Percentiles rank a stretch among this genome's conserved stretches.
phyloP scores from a whole-genome alignment of 495 filamentous ascomycete species.

The Penicillium turbatum region DNA sequence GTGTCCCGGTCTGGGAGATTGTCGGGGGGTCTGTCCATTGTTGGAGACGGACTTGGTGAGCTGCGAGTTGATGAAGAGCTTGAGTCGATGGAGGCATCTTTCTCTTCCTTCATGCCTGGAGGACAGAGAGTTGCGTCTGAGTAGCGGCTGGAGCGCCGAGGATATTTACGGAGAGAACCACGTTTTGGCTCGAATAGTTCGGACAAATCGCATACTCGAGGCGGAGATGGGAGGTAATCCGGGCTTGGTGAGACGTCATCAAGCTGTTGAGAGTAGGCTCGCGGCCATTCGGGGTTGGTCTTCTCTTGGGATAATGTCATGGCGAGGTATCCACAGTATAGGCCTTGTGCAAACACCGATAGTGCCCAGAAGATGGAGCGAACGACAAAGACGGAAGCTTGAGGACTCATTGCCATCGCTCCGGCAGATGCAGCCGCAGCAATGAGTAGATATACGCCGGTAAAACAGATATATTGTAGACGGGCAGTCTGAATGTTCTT shows the following conservation, averaged over 20 bases:
- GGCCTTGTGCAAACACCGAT: constrained; percentile 33
- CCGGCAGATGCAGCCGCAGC: constrained; percentile 30
- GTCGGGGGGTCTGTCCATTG: not conserved
- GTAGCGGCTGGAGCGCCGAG: constrained; percentile 33
- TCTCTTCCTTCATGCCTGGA: constrained; percentile 21
- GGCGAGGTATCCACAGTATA: constrained; percentile 32
- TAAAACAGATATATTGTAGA: constrained; percentile 12
- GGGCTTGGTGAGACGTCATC: constrained; percentile 21
- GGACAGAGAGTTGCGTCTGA: constrained; percentile 35
- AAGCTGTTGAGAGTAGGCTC: constrained; percentile 28
- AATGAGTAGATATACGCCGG: constrained; percentile 29
- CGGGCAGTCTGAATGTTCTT: constrained; percentile 20
- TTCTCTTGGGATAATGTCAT: constrained; percentile 15
- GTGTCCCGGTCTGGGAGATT: constrained; percentile 11
- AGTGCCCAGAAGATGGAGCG: constrained; percentile 35
- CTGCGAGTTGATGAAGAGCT: constrained; percentile 17
- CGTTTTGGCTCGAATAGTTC: constrained; percentile 22
- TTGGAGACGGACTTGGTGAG: constrained; percentile 14
- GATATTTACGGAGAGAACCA: constrained; percentile 25
- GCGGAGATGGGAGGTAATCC: constrained; percentile 3
- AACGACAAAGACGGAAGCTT: constrained; percentile 19
- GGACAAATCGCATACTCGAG: constrained; percentile 10
- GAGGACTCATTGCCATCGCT: constrained; percentile 25
- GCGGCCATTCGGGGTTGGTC: constrained; percentile 22
- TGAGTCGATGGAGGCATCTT: constrained; percentile 27